These are phyloP conservation scores for Aspergillus sp. DNA, from an alignment of 2,329 filamentous ascomycete genomes.

Conservation along the genomic window DNA sequence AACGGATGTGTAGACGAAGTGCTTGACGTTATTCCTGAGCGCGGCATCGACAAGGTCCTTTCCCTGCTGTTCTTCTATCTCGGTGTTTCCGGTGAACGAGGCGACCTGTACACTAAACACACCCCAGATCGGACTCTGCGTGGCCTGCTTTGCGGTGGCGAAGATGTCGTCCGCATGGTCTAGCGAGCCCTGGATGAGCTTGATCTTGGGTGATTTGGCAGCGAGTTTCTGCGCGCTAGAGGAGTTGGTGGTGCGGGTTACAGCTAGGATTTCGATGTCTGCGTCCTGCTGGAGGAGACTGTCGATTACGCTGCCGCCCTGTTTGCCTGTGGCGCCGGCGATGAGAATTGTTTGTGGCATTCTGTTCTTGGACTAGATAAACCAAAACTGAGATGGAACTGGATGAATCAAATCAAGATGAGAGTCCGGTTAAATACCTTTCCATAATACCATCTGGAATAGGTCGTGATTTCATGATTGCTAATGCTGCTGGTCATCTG, in stretches of 20 bases:
- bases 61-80: slow-evolving; percentile 56
- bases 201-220: slow-evolving; percentile 48
- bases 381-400: no score
- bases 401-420: no score
- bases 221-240: slow-evolving; percentile 48
- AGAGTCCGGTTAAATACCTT: no score
- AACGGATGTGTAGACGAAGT: slow-evolving; percentile 65
- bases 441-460: no score
- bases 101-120: slow-evolving; percentile 61
- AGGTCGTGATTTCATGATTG: no score
- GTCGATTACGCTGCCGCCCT: slow-evolving; percentile 14
- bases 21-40: slow-evolving; percentile 54
- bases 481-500: no score
- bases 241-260: slow-evolving; percentile 14
- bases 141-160: slow-evolving; percentile 39
- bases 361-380: no score
- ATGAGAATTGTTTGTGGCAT: slow-evolving; percentile 13
- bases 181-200: slow-evolving; percentile 59
- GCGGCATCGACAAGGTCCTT: slow-evolving; percentile 59
- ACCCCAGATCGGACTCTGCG: slow-evolving; percentile 51
- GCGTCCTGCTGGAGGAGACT: slow-evolving; percentile 9
- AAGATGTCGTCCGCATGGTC: slow-evolving; percentile 55
- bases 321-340: slow-evolving; percentile 16
- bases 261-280: slow-evolving; percentile 16
- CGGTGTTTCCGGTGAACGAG: slow-evolving; percentile 1